phyloP scores from a whole-genome alignment of 2,329 filamentous ascomycete genomes.

The Aspergillus hortae region DNA sequence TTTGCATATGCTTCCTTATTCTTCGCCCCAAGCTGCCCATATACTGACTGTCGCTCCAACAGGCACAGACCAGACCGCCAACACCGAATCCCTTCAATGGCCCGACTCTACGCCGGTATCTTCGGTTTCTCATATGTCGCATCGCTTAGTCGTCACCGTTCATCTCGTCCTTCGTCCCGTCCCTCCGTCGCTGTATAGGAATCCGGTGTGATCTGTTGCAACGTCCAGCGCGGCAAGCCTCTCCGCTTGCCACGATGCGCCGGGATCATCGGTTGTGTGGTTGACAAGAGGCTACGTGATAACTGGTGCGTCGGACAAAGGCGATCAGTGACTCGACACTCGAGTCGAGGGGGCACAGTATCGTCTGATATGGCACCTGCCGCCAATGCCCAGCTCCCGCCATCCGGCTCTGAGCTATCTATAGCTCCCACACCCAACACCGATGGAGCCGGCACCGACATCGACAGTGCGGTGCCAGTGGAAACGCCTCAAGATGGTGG shows the following conservation, averaged over 20 bases:
- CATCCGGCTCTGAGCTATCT: slow-evolving; percentile 19
- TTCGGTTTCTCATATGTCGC: background rate
- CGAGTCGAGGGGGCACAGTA: background rate
- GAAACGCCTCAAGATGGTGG: background rate
- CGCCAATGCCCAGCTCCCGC: slow-evolving; percentile 15
- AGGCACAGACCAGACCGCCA: background rate
- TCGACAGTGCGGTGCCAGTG: background rate
- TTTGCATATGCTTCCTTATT: background rate
- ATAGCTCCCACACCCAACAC: slow-evolving; percentile 10
- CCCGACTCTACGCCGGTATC: background rate
- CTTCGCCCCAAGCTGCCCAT: background rate
- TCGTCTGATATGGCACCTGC: slow-evolving; percentile 16
- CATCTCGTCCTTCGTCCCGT: background rate
- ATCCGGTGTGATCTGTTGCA: background rate
- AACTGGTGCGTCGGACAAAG: background rate
- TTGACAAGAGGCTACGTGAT: slow-evolving; percentile 8
- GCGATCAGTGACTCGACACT: background rate
- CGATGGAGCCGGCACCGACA: slow-evolving; percentile 6
- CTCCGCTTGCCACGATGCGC: slow-evolving; percentile 9
- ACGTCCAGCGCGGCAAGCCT: background rate
- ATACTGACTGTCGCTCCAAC: background rate
- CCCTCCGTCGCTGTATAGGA: background rate
- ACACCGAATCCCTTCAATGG: background rate
- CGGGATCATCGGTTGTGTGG: slow-evolving; percentile 6
- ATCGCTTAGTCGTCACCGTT: background rate